Evolutionary conservation across 2,329 filamentous ascomycete species (phyloP).

Genomic region (Stemphylium vesicarium): DNA sequence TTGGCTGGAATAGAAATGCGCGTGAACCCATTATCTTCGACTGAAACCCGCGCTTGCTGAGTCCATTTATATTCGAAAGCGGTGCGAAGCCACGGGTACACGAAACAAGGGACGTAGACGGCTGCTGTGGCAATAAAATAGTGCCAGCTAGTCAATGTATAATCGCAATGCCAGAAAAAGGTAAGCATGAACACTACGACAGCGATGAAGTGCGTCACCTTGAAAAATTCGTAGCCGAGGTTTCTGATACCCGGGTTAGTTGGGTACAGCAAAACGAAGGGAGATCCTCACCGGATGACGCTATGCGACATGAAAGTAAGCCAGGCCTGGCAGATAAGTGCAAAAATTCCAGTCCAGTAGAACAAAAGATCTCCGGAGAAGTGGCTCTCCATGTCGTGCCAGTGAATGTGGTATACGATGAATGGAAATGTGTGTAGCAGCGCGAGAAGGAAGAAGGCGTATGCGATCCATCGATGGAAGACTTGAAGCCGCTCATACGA

Average conservation of each 20-base stretch:
- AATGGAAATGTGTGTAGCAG: constrained; percentile 67
- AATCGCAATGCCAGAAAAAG: constrained; percentile 67
- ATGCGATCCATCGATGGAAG: constrained; percentile 37
- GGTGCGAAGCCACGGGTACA: constrained; percentile 56
- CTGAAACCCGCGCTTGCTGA: constrained; percentile 51
- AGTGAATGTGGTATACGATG: constrained; percentile 59
- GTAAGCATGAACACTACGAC: constrained; percentile 63
- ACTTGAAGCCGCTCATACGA: constrained; percentile 63
- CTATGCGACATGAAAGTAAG: constrained; percentile 62
- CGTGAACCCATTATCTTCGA: constrained; percentile 29
- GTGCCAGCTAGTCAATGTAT: constrained; percentile 54
- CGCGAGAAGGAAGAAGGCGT: constrained; percentile 62
- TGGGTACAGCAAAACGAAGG: not conserved
- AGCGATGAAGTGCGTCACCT: constrained; percentile 60
- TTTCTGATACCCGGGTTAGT: constrained; percentile 47
- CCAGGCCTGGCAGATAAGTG: constrained; percentile 61
- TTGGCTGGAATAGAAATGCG: constrained; percentile 32
- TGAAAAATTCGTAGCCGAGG: constrained; percentile 67
- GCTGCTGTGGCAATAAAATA: constrained; percentile 65
- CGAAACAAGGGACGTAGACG: constrained; percentile 58
- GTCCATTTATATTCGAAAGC: constrained; percentile 59
- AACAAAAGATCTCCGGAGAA: constrained; percentile 53
- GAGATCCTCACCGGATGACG: constrained; percentile 53
- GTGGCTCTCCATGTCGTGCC: constrained; percentile 56
- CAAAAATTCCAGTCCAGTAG: constrained; percentile 64